phyloP scores from a whole-genome alignment of 225 moss, liverwort and hornwort species.

The Sphagnum tenellum region DNA sequence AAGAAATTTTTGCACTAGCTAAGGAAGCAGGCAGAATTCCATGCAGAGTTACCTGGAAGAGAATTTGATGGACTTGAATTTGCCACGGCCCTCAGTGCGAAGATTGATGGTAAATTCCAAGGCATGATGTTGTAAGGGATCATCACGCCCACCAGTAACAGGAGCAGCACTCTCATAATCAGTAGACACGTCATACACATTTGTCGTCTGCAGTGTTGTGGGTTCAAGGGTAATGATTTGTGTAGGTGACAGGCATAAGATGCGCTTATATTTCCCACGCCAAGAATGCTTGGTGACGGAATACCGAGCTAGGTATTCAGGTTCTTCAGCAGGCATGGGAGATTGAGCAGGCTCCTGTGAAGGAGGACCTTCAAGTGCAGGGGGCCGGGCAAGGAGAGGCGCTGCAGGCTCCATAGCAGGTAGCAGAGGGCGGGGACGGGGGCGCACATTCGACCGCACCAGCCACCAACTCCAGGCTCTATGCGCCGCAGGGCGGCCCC shows the following conservation, averaged over 20 bases:
- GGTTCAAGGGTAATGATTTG: conserved; percentile 87
- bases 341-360: conserved; percentile 13
- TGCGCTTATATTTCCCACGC: conserved; percentile 87
- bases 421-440: conserved; percentile 18
- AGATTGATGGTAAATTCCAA: conserved; percentile 75
- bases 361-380: conserved; percentile 12
- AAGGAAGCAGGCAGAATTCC: no score
- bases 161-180: conserved; percentile 75
- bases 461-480: conserved; percentile 87
- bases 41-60: conserved; percentile 55
- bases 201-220: conserved; percentile 55
- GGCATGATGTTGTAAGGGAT: conserved; percentile 77
- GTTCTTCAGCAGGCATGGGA: conserved; percentile 61
- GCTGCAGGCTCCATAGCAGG: conserved; percentile 44
- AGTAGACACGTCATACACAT: conserved; percentile 67
- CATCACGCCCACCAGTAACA: conserved; percentile 62
- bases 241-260: conserved; percentile 63
- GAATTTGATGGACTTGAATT: conserved; percentile 80
- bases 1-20: no score
- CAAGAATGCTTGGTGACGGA: conserved; percentile 88
- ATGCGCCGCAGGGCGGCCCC: conserved; percentile 73
- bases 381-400: conserved; percentile 23
- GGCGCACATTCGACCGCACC: conserved; percentile 84
- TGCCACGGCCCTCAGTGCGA: conserved; percentile 85
- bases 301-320: conserved; percentile 75